Evolutionary conservation across 805 yeast genomes (phyloP), one percentile per base, ranked within the genome.

Genomic region (Monosporozyma yasuniensis): DNA sequence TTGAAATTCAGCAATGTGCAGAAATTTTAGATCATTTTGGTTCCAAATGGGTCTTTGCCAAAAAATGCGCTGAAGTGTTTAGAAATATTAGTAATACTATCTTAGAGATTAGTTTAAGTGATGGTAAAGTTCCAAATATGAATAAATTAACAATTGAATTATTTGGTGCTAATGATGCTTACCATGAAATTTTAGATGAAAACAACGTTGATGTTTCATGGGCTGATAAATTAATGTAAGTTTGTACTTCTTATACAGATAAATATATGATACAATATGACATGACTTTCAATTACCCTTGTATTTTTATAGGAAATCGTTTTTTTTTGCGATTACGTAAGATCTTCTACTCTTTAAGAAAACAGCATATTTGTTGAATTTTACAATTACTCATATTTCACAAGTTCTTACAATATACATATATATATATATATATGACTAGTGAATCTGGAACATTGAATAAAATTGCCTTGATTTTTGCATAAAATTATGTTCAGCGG

Each of bases 11-110:
- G 51, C 67, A 72, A 41, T 70, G 73, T 50, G 70, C 71, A 4
- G 80, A 76, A 54, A 70, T 77, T 6, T 54, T 76, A 39, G 66
- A 70, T 47, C 73, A 72, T 46, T 77, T 73, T 54, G 70, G 76
- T 19, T 72, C 65, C 28, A 72, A 68, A 48, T 76, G 80, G 79
- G 65, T 70, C 10, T 68, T 74, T 52, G 78, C 79, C 6, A 69
- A 61, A 30, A 67, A 70, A 53, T 70, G 76, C 48, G 70, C 75
- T 1, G 71, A 65, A 39, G 72, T 75, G 1, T 74, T 77, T 55
- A 67, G 70, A 47, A 70, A 67, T 37, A 70, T 75, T 42, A 72
- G 71, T 47, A 71, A 69, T 47, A 65, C 75, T 12, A 70, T 74
- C n/a, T 58, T 73, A 10, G 76, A 73, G n/a, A 72, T 73, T n/a